Percentiles rank a stretch among this genome's conserved stretches.
phyloP scores from a whole-genome alignment of 140 eudicot species.

The Cichorium intybus region DNA sequence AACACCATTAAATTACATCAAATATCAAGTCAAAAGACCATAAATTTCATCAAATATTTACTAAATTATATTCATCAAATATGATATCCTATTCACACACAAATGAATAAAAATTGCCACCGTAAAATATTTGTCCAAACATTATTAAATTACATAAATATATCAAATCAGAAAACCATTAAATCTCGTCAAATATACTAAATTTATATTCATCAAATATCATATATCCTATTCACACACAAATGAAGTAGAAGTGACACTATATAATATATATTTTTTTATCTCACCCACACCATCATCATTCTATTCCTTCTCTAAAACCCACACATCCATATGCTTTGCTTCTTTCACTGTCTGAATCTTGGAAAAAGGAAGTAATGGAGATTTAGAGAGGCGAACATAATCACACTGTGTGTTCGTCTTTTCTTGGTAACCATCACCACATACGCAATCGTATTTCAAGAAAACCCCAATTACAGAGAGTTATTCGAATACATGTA shows the following conservation, averaged over 20 bases:
- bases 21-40: neutral
- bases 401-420: neutral
- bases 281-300: slow-evolving; percentile 20
- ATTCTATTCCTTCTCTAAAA: slow-evolving; percentile 17
- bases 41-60: neutral
- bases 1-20: neutral
- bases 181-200: neutral
- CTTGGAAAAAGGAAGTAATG: neutral
- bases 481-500: neutral
- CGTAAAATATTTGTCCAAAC: neutral
- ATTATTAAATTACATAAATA: no score
- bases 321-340: slow-evolving; percentile 24
- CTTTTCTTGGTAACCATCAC: slow-evolving; percentile 1
- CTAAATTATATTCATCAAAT: neutral
- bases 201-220: neutral
- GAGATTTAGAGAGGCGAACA: neutral
- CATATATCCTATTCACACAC: neutral
- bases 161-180: neutral
- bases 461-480: neutral
- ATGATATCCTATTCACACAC: neutral
- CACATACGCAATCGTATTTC: neutral
- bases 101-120: neutral
- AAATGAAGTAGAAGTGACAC: neutral
- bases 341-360: neutral
- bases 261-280: slow-evolving; percentile 1